These are phyloP conservation scores for Colletotrichum navitas DNA, from an alignment of 2,329 filamentous ascomycete genomes.

Conservation along the genomic window DNA sequence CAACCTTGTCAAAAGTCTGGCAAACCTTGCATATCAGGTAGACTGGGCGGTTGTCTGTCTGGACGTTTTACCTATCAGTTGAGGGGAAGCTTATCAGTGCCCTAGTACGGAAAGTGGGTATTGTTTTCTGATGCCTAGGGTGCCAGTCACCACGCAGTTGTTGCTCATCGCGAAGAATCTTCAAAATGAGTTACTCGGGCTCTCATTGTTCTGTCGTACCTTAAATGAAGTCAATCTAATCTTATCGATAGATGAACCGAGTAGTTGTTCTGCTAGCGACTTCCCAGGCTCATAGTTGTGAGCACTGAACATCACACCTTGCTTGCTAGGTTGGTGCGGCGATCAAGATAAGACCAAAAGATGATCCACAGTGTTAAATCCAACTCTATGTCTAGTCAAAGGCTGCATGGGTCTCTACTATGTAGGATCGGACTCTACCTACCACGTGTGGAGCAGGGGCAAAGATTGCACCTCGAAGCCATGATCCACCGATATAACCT, in stretches of 20 bases:
- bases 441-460: not conserved
- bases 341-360: constrained; percentile 20
- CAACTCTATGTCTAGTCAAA: not conserved
- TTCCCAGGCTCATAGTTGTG: not conserved
- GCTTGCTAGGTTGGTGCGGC: not conserved
- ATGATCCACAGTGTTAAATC: not conserved
- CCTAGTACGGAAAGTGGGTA: constrained; percentile 15
- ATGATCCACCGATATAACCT: not conserved
- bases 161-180: not conserved
- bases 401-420: not conserved
- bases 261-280: not conserved
- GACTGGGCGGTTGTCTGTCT: not conserved
- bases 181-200: not conserved
- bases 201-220: no score
- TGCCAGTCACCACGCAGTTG: not conserved
- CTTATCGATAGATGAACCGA: not conserved
- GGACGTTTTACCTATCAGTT: constrained; percentile 6
- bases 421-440: no score
- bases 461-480: not conserved
- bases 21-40: not conserved
- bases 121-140: not conserved
- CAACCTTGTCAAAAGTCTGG: not conserved
- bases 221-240: not conserved
- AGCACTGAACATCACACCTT: not conserved
- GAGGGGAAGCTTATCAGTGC: constrained; percentile 28